Conservation (phyloP, 441 rosid species). For the Erysimum pusillum region DNA sequence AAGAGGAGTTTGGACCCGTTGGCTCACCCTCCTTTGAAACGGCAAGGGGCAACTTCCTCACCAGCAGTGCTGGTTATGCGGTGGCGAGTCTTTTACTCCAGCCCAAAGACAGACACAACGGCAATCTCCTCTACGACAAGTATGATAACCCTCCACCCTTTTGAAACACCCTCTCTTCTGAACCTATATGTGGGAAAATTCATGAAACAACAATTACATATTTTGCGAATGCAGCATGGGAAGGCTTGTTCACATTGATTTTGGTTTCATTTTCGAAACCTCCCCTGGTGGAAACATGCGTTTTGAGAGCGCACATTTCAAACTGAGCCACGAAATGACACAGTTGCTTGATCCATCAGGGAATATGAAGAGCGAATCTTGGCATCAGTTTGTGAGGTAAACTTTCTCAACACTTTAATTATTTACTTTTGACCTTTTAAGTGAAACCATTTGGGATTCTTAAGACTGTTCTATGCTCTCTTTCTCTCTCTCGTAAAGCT, state of each 20-base stretch:
- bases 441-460: too few species aligned
- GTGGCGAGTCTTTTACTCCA: slow-evolving; percentile 94
- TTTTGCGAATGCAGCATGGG: slow-evolving; percentile 64
- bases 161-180: too few species aligned
- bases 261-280: slow-evolving; percentile 92
- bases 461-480: too few species aligned
- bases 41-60: slow-evolving; percentile 79
- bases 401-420: too few species aligned
- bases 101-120: slow-evolving; percentile 95
- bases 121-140: slow-evolving; percentile 91
- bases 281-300: slow-evolving; percentile 96
- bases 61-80: slow-evolving; percentile 95
- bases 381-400: slow-evolving; percentile 65
- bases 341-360: slow-evolving; percentile 92
- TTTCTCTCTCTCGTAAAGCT: too few species aligned
- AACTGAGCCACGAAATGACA: slow-evolving; percentile 97
- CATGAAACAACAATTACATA: too few species aligned
- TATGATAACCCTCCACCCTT: slow-evolving; percentile 35
- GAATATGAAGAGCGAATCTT: slow-evolving; percentile 84
- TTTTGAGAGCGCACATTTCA: slow-evolving; percentile 93
- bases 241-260: slow-evolving; percentile 92
- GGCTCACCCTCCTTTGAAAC: slow-evolving; percentile 84
- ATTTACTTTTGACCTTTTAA: too few species aligned
- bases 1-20: slow-evolving; percentile 85
- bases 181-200: too few species aligned